phyloP scores from a whole-genome alignment of 768 basidiomycete species.

The Boletus speciosus region DNA sequence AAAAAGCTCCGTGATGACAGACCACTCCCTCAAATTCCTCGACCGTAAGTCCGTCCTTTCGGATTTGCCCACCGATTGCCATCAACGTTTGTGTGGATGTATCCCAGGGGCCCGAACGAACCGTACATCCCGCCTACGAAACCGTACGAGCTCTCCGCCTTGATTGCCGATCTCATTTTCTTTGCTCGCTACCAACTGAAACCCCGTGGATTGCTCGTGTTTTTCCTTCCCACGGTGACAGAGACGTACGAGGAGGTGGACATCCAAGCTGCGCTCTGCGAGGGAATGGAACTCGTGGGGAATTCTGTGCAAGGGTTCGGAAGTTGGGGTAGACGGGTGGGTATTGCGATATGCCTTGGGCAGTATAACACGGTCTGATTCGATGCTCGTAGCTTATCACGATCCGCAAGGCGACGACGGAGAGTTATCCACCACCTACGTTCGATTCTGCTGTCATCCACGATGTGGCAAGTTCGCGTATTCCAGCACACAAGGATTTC shows the following conservation, averaged over 20 bases:
- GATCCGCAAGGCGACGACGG: constrained; percentile 63
- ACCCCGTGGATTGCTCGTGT: constrained; percentile 85
- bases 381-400: constrained; percentile 74
- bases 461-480: constrained; percentile 30
- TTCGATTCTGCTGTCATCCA: constrained; percentile 39
- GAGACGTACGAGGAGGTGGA: constrained; percentile 91
- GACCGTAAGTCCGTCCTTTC: constrained; percentile 42
- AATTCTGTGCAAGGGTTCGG: constrained; percentile 94
- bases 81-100: background rate
- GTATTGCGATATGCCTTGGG: constrained; percentile 25
- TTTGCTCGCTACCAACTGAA: constrained; percentile 82
- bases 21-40: constrained; percentile 33
- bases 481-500: constrained; percentile 89
- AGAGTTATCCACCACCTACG: constrained; percentile 47
- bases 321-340: constrained; percentile 88
- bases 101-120: constrained; percentile 40
- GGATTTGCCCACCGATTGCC: background rate
- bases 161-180: constrained; percentile 77
- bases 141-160: constrained; percentile 86
- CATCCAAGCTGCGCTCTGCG: constrained; percentile 69
- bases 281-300: constrained; percentile 84
- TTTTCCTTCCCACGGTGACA: constrained; percentile 90
- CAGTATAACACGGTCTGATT: constrained; percentile 1
- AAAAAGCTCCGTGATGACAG: constrained; percentile 42
- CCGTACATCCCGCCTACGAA: constrained; percentile 87